Conservation (phyloP, 176 grass and related monocot species). For the Oryza meyeriana region DNA sequence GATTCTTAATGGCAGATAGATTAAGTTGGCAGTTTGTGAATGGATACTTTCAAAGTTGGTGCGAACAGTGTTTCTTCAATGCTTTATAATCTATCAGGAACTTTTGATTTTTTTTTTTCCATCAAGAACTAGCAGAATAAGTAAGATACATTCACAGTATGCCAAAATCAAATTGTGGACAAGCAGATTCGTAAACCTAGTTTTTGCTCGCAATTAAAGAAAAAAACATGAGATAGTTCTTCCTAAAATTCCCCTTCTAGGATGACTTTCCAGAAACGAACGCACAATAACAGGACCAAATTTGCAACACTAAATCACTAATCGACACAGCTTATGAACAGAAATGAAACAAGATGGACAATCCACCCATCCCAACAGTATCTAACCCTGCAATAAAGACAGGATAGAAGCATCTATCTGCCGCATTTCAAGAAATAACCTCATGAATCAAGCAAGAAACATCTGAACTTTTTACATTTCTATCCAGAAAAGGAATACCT, state of each 20-base stretch:
- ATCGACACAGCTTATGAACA: not conserved
- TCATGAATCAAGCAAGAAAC: not conserved
- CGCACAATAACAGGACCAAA: not conserved
- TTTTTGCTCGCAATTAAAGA: not conserved
- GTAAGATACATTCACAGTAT: not conserved
- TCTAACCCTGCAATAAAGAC: not conserved
- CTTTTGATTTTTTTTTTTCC: not conserved
- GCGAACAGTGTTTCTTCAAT: not conserved
- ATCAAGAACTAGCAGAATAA: not conserved
- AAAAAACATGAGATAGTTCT: not conserved
- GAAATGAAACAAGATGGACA: not conserved
- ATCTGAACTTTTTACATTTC: not conserved
- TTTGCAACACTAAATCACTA: not conserved
- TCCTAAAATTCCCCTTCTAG: not conserved
- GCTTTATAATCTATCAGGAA: not conserved
- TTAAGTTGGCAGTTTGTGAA: not conserved
- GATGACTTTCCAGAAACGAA: not conserved
- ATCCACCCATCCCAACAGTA: not conserved
- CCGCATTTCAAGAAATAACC: conserved; percentile 6
- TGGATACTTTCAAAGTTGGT: not conserved
- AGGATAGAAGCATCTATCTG: not conserved
- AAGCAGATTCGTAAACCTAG: not conserved
- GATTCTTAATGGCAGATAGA: not conserved
- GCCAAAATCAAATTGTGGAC: not conserved
- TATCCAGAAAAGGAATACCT: not conserved